Conservation (phyloP, 2,329 filamentous ascomycete species). For the Cladosporium velox region DNA sequence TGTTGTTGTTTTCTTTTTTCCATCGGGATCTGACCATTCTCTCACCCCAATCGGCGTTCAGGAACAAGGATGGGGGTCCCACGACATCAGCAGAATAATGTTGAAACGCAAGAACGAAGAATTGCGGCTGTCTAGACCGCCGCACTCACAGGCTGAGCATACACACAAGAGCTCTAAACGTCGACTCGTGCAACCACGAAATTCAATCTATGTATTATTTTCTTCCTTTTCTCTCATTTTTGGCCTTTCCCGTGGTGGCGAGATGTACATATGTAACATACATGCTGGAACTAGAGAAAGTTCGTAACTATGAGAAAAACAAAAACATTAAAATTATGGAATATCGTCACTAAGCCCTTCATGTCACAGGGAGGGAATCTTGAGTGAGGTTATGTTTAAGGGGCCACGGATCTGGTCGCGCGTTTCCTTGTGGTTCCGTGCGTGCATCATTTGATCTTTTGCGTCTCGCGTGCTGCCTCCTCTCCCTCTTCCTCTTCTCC, state of each 20-base stretch:
- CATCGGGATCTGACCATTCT: background rate
- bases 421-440: background rate
- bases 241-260: background rate
- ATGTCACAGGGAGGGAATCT: background rate
- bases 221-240: background rate
- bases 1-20: background rate
- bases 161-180: background rate
- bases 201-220: background rate
- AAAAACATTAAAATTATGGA: background rate
- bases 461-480: no score
- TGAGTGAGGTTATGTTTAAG: background rate
- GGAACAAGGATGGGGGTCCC: background rate
- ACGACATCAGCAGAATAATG: constrained; percentile 11
- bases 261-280: background rate
- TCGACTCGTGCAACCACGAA: background rate
- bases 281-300: background rate
- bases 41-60: background rate
- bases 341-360: background rate
- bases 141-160: background rate
- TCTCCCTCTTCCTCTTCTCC: background rate
- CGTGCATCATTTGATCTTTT: no score
- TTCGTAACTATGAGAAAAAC: background rate
- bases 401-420: background rate
- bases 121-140: background rate
- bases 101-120: constrained; percentile 2